Base-by-base conservation (phyloP, 768 basidiomycete species). In the Roridomyces roridus region DNA sequence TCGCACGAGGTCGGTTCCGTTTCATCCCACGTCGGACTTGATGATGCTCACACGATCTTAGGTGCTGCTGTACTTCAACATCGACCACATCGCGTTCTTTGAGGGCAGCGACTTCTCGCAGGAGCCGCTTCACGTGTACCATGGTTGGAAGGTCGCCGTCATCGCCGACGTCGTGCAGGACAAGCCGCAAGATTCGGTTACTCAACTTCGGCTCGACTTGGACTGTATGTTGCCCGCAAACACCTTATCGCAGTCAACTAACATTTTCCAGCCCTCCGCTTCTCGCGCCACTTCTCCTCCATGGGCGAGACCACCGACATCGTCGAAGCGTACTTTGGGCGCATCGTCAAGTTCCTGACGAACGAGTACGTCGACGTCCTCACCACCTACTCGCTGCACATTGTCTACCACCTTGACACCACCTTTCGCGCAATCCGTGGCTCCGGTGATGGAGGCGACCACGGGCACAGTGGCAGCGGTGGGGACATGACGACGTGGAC, bases 161-260 rank as follows among this genome's bases (percentile, higher is more conserved):
- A 64, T 66, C 26, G 60, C 57, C 15, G 54, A 62, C 26, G 49
- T 62, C 20, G 35, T 64, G 17, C 50, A 66, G 47, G 63, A 58
- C 0, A 59, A 54, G 11, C n/a, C n/a, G n/a, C 51, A 49, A 21
- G 49, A 45, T 20, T 35, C 23, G 1, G 46, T 50, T 6, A 42
- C 36, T 7, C 58, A 47, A 29, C 46, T 64, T 17, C 58, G 47
- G 39, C 23, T 66, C 25, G 57, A 66, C 52, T 36, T 64, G 46
- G 17, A 25, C 24, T 42, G 63, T 62, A 52, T 11, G 60, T 51
- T 14, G 36, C n/a, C n/a, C n/a, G n/a, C n/a, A n/a, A n/a, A n/a
- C 31, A 34, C 15, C 31, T 8, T 34, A 10, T 10, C 7, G 31
- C 31, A 34, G 15, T 34, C 31, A 31, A 7, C 29, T 6, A 31